Percentiles rank a stretch among this genome's conserved stretches.
Conservation (phyloP, 1,284 basidiomycete species). For the Kalmanozyma brasiliensis region DNA sequence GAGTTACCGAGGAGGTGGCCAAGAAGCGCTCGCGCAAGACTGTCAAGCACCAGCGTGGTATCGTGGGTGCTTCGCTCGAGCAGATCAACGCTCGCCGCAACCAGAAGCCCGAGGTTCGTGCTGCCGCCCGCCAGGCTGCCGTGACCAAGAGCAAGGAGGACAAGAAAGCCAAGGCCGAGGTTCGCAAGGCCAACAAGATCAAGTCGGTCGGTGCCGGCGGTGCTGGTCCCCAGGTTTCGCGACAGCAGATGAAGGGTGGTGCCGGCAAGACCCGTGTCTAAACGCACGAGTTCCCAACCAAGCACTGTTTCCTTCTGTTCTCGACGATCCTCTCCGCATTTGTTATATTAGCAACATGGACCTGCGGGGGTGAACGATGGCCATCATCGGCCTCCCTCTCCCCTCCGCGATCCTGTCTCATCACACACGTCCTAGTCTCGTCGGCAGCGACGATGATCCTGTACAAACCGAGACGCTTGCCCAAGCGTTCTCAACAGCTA, state of each 20-base stretch:
- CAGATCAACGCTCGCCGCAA: conserved; percentile 86
- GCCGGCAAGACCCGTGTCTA: conserved; percentile 64
- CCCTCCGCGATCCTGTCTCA: conserved; percentile 9
- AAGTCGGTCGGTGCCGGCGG: conserved; percentile 70
- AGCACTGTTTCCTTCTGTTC: background rate
- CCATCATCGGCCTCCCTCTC: conserved; percentile 12
- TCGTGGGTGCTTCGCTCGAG: conserved; percentile 93
- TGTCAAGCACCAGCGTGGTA: conserved; percentile 97
- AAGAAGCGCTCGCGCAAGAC: conserved; percentile 98
- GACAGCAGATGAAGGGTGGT: conserved; percentile 93
- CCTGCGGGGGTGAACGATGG: conserved; percentile 10
- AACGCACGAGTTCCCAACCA: conserved; percentile 16
- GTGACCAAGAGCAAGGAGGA: conserved; percentile 93
- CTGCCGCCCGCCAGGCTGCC: conserved; percentile 82
- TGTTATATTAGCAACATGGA: conserved; percentile 47
- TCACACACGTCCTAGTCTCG: conserved; percentile 4
- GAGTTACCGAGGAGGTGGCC: conserved; percentile 95
- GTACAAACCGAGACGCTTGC: conserved; percentile 5
- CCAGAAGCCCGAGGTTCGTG: conserved; percentile 81
- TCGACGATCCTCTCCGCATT: conserved; percentile 18
- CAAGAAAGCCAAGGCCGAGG: conserved; percentile 76
- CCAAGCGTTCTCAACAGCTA: conserved; percentile 13
- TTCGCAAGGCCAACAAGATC: conserved; percentile 69
- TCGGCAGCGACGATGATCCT: conserved; percentile 7
- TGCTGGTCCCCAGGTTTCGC: conserved; percentile 85